Evolutionary conservation across 129 eudicot species (phyloP), one percentile per base, ranked within the genome.

Genomic region (Artemisia argyi): DNA sequence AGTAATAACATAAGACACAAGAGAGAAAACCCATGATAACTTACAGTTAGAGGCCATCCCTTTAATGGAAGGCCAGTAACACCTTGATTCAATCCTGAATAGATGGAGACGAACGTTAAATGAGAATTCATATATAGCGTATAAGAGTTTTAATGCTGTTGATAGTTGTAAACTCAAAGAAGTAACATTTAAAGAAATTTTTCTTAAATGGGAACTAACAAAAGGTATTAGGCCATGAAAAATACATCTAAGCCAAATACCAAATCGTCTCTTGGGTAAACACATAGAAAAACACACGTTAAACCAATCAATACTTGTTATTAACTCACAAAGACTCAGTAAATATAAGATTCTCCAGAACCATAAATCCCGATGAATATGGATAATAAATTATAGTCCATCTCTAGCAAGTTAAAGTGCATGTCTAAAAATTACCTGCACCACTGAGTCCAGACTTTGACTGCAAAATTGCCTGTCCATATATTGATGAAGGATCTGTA

Each of bases 41-140:
- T 90, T 75, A 90, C 97, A 24, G 97, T 87, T 52, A 90, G 68
- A 67, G 97, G 97, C 97, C 97, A 90, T 62, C 95, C 97, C 91
- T 90, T 87, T 62, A 90, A 59, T 19, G 97, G 97, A 74, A 90
- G 83, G 79, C 95, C 78, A 65, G 84, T 77, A 28, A 85, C 85
- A 20, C 95, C 95, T 72, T 78, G 91, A 76, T 79, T 87, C 65
- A 87, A 67, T 15, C 91, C 95, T 90, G 85, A 68, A 57, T 19
- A 48, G 64, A 80, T 28, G 64, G 15, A 69, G 17, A 58, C 42
- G 51, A 60, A 14, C 62, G 15, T 60, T 39, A 56, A 62, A 70
- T 46, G 39, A 44, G 44, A 72, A 32, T 14, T 22, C 32, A 57
- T 39, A 19, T 58, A 8, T 65, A 64, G 19, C 35, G 35, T 18